These are phyloP conservation scores for Aspergillus sergii DNA, from an alignment of 2,329 filamentous ascomycete genomes.

Conservation along the genomic window DNA sequence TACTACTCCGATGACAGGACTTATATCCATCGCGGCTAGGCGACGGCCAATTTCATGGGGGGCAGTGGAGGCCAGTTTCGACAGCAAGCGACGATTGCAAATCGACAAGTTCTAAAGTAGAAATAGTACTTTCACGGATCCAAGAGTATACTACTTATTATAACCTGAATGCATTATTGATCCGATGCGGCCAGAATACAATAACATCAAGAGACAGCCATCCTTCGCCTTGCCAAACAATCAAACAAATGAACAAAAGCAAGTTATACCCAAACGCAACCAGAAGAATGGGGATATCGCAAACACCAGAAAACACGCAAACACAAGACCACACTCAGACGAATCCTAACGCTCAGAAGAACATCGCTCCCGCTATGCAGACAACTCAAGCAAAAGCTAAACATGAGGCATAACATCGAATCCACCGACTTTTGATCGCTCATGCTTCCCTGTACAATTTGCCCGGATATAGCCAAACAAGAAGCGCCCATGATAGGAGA, in stretches of 20 bases:
- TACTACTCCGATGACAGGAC: too few species aligned
- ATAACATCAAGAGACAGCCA: not conserved
- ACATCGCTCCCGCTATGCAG: slow-evolving; percentile 25
- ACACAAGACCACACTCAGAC: slow-evolving; percentile 9
- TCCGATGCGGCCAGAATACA: not conserved
- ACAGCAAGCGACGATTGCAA: too few species aligned
- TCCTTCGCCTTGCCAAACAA: slow-evolving; percentile 23
- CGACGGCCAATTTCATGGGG: too few species aligned
- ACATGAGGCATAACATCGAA: slow-evolving; percentile 14
- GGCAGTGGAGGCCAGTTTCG: too few species aligned
- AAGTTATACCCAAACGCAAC: not conserved
- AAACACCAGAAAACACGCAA: slow-evolving; percentile 1
- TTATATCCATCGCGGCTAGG: too few species aligned
- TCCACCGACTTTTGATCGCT: slow-evolving; percentile 17
- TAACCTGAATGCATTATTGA: not conserved
- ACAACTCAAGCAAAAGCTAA: slow-evolving; percentile 20
- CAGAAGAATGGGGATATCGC: slow-evolving; percentile 13
- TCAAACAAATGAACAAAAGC: slow-evolving; percentile 20
- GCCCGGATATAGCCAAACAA: slow-evolving; percentile 13
- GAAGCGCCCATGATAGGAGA: slow-evolving; percentile 16
- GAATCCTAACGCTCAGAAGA: slow-evolving; percentile 10
- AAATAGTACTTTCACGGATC: not conserved
- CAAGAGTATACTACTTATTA: not conserved
- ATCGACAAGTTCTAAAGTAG: too few species aligned
- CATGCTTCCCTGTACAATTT: slow-evolving; percentile 14